A percentile compares a stretch with the other conserved stretches of the same genome.
Conservation (phyloP, 495 filamentous ascomycete species). For the Talaromyces liani region DNA sequence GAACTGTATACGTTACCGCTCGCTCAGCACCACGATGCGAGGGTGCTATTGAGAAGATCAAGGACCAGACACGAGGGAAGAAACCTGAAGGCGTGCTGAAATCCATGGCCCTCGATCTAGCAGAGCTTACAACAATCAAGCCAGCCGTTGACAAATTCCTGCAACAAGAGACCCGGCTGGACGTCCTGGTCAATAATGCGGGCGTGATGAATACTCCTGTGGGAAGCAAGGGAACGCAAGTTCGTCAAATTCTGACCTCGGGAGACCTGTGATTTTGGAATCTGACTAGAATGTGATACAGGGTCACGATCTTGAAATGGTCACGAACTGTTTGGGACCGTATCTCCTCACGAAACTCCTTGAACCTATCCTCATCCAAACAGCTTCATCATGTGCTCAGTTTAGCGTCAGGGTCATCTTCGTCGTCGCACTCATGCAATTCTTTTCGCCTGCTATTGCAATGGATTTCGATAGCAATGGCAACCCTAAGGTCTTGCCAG, state of each 20-base stretch:
- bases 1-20: conserved; percentile 35
- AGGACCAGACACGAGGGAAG: conserved; percentile 3
- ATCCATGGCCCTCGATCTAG: conserved; percentile 39
- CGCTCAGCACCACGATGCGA: conserved; percentile 28
- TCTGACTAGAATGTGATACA: conserved; percentile 16
- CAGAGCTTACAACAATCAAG: conserved; percentile 43
- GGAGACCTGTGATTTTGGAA: neutral
- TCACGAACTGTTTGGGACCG: conserved; percentile 30
- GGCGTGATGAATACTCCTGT: conserved; percentile 31
- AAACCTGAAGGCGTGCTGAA: conserved; percentile 21
- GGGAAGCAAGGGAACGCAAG: conserved; percentile 12
- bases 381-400: conserved; percentile 9
- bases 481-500: neutral
- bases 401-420: conserved; percentile 24
- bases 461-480: neutral
- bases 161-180: conserved; percentile 31
- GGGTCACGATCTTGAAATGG: conserved; percentile 32
- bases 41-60: conserved; percentile 26
- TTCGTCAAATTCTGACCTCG: neutral
- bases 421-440: conserved; percentile 13
- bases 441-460: neutral
- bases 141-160: conserved; percentile 32
- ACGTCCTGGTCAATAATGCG: conserved; percentile 51
- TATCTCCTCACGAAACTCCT: conserved; percentile 26
- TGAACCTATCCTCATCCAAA: conserved; percentile 17